Base-by-base conservation (phyloP, 257 asterid genomes). In the Echium plantagineum region DNA sequence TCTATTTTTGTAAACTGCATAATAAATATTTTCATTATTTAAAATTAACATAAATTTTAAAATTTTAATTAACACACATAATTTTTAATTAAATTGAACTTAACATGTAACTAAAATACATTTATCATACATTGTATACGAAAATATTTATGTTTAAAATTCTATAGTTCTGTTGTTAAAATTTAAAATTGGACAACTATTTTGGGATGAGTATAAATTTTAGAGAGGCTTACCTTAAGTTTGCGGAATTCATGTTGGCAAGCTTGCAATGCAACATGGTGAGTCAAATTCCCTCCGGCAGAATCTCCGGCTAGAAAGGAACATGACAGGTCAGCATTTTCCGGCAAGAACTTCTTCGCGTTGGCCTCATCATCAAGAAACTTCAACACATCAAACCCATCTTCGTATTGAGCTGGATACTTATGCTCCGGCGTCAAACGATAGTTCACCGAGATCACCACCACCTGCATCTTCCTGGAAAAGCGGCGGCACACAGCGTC, bases 271-370 rank as follows among this genome's bases (percentile, higher is more conserved):
- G 89, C 77, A 30, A 83, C 84, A 69, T 85, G 95, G 73, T 88
- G 94, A 6, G 94, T 84, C 32, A 88, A 49, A 31, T 88, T 85
- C 13, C 73, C 96, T 13, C 94, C 95, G 58, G 96, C 96, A 17
- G 94, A 85, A 20, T 88, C 96, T 22, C 96, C 95, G 15, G 85
- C 96, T 5, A 85, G 72, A 24, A 85, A 85, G 28, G 95, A 85
- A 0, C 79, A 74, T 20, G 86, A 71, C 58, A 89, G 17, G 63
- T 89, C 80, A n/a, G 82, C 87, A 66, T 74, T 81, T 10, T 2
- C 80, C 58, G 96, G 90, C 63, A 89, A 73, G 6, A 81, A 32
- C 21, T 16, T 52, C 35, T 64, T 21, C 54, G 22, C 63, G 54
- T 51, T 70, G 62, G 58, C 73, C 38, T 64, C 80, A 24, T 68